These are phyloP conservation scores for Quercus mongolica DNA, from an alignment of 306 rosid genomes.

Conservation along the genomic window DNA sequence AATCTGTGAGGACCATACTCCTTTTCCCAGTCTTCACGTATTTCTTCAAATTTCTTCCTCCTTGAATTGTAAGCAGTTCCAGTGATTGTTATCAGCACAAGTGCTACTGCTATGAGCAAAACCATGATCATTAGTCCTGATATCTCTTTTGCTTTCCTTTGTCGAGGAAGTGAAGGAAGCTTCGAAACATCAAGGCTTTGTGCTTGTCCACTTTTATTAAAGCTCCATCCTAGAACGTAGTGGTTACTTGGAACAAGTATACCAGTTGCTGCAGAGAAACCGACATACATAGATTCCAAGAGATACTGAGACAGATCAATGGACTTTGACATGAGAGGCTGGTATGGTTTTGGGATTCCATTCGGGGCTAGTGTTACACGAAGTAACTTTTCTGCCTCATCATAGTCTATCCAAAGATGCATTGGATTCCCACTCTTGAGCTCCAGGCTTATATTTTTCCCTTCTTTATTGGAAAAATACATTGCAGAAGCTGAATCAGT, in stretches of 20 bases:
- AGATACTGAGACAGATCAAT: background rate
- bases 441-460: too few relatives aligned
- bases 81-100: background rate
- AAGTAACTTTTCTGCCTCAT: too few relatives aligned
- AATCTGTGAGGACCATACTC: too few relatives aligned
- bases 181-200: background rate
- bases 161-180: conserved; percentile 1
- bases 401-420: too few relatives aligned
- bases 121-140: background rate
- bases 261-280: conserved; percentile 35
- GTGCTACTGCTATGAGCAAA: background rate
- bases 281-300: conserved; percentile 29
- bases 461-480: too few relatives aligned
- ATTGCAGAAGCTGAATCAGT: too few relatives aligned
- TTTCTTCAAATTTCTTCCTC: too few relatives aligned
- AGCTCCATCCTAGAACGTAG: conserved; percentile 38
- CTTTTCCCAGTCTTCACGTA: too few relatives aligned
- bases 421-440: too few relatives aligned
- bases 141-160: background rate
- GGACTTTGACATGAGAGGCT: too few relatives aligned
- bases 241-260: background rate
- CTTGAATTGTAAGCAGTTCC: conserved; percentile 3
- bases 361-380: too few relatives aligned
- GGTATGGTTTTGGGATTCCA: too few relatives aligned
- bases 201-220: conserved; percentile 26